Conservation (phyloP, 441 rosid genomes). For the Corymbia calophylla region DNA sequence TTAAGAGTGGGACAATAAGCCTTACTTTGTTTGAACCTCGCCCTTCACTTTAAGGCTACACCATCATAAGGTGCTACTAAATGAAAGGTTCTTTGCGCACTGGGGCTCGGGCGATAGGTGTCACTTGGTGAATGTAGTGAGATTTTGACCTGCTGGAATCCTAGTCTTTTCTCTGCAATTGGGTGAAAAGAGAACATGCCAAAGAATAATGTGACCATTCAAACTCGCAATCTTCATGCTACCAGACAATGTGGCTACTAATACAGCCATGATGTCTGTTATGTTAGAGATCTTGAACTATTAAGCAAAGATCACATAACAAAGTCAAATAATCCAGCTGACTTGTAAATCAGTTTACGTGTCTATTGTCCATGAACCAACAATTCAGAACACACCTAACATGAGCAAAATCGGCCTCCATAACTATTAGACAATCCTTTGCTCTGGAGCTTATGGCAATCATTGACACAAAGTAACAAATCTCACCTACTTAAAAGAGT, state of each 20-base stretch:
- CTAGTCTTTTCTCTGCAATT: background rate
- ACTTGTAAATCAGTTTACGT: background rate
- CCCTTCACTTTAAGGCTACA: too few relatives aligned
- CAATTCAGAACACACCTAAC: background rate
- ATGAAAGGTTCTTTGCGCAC: too few relatives aligned
- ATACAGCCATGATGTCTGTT: background rate
- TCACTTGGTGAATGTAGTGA: too few relatives aligned
- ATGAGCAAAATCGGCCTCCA: background rate
- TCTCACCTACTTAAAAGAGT: background rate
- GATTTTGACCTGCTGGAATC: too few relatives aligned
- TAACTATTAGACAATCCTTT: background rate
- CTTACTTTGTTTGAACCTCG: too few relatives aligned
- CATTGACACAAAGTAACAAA: background rate
- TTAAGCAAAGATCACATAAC: background rate
- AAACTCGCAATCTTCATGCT: background rate
- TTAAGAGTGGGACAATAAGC: too few relatives aligned
- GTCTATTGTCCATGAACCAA: background rate
- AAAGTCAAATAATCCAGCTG: background rate
- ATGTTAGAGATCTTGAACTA: background rate
- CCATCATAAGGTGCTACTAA: too few relatives aligned
- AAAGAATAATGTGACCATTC: background rate
- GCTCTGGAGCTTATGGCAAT: background rate
- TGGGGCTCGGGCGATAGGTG: too few relatives aligned
- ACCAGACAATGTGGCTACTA: background rate
- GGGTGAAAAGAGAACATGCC: background rate